A percentile compares a stretch with the other conserved stretches of the same genome.
phyloP scores from a whole-genome alignment of 805 yeast species.

The Candida tibetensis region DNA sequence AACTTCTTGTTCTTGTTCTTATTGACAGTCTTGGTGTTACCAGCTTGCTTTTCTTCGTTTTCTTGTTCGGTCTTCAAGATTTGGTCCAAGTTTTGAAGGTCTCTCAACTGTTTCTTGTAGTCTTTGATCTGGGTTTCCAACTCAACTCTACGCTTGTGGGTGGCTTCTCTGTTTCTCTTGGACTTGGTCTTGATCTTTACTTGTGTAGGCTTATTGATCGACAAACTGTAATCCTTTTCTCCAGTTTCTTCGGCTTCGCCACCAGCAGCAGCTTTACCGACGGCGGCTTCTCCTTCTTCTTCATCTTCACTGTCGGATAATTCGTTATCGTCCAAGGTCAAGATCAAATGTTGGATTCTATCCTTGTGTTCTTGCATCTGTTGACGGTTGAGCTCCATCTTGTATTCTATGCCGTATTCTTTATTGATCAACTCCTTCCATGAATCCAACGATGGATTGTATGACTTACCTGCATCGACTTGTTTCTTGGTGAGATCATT shows the following conservation, averaged over 20 bases:
- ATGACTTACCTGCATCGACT: slow-evolving; percentile 88
- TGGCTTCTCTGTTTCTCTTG: slow-evolving; percentile 69
- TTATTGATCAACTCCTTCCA: slow-evolving; percentile 73
- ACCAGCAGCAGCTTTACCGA: slow-evolving; percentile 35
- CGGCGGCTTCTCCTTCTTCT: slow-evolving; percentile 40
- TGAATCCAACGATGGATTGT: slow-evolving; percentile 80
- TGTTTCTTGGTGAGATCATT: slow-evolving; percentile 35
- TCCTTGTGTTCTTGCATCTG: slow-evolving; percentile 61
- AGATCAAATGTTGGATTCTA: slow-evolving; percentile 64
- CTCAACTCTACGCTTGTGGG: slow-evolving; percentile 55
- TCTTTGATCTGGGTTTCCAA: slow-evolving; percentile 56
- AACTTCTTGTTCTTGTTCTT: slow-evolving; percentile 33
- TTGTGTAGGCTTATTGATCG: slow-evolving; percentile 68
- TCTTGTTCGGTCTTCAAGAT: slow-evolving; percentile 25
- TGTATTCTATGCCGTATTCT: slow-evolving; percentile 65
- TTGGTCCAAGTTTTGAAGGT: slow-evolving; percentile 42
- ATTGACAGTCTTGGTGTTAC: slow-evolving; percentile 25
- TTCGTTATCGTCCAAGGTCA: slow-evolving; percentile 58
- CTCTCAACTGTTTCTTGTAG: slow-evolving; percentile 58
- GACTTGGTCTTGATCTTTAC: slow-evolving; percentile 72
- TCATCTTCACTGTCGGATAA: slow-evolving; percentile 40
- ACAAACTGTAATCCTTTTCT: slow-evolving; percentile 45
- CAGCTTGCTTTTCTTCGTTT: slow-evolving; percentile 25
- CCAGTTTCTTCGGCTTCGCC: slow-evolving; percentile 26
- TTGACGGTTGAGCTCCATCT: slow-evolving; percentile 61